phyloP scores from a whole-genome alignment of 345 rosid genomes.

The Isatis tinctoria region DNA sequence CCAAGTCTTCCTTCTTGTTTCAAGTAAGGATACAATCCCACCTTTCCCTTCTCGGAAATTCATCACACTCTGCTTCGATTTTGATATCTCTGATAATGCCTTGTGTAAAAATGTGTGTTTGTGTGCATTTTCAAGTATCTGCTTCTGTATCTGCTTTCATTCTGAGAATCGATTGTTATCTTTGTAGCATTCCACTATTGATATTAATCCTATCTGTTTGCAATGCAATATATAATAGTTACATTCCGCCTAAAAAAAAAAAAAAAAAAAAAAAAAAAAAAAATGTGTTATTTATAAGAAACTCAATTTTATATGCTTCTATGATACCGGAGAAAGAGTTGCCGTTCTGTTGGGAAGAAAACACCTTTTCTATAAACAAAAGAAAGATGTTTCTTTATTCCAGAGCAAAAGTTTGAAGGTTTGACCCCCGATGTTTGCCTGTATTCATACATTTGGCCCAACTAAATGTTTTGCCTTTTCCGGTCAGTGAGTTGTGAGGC shows the following conservation, averaged over 20 bases:
- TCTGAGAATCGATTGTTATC: background rate
- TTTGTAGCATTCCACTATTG: background rate
- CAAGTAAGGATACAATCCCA: constrained; percentile 34
- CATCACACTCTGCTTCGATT: background rate
- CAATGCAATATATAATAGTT: constrained; percentile 1
- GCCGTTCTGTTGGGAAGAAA: background rate
- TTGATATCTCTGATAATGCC: background rate
- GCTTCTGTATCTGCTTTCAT: background rate
- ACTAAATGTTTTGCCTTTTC: background rate
- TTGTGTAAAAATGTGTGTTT: constrained; percentile 18
- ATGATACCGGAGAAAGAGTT: too few relatives aligned
- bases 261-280: too few relatives aligned
- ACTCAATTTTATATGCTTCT: too few relatives aligned
- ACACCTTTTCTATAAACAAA: background rate
- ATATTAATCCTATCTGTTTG: background rate
- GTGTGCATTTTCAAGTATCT: background rate
- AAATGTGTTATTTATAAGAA: background rate
- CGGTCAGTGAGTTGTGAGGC: constrained; percentile 11
- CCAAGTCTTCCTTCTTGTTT: constrained; percentile 67
- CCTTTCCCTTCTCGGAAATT: constrained; percentile 5
- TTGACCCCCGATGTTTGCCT: constrained; percentile 24
- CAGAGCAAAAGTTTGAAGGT: constrained; percentile 8
- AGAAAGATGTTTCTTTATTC: constrained; percentile 10
- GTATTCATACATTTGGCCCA: constrained; percentile 1
- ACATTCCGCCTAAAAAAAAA: too few relatives aligned